Evolutionary conservation across 2,329 filamentous ascomycete species (phyloP).

Genomic region (Botrytis byssoidea): DNA sequence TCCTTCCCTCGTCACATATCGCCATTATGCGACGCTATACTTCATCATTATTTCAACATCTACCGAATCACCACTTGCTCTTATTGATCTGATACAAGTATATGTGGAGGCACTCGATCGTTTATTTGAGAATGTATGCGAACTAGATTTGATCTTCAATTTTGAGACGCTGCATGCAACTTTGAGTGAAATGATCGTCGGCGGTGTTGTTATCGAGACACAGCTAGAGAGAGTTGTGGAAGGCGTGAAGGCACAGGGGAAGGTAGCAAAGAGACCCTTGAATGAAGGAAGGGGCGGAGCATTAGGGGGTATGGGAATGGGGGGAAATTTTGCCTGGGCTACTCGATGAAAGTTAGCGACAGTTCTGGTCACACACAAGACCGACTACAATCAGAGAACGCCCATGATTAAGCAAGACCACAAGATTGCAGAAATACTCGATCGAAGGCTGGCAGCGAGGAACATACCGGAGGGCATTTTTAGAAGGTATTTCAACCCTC

Average conservation of each 20-base stretch:
- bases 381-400: background rate
- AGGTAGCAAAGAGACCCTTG: conserved; percentile 74
- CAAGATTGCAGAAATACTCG: background rate
- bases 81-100: conserved; percentile 96
- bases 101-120: conserved; percentile 95
- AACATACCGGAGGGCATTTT: background rate
- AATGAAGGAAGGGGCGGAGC: conserved; percentile 61
- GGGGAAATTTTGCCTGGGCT: conserved; percentile 39
- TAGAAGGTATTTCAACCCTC: background rate
- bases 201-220: conserved; percentile 92
- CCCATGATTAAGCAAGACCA: background rate
- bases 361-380: background rate
- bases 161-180: conserved; percentile 95
- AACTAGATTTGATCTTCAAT: conserved; percentile 96
- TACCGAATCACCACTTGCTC: conserved; percentile 89
- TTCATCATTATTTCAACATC: conserved; percentile 98
- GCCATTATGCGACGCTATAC: conserved; percentile 96
- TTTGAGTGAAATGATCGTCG: conserved; percentile 90
- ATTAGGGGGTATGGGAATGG: conserved; percentile 42
- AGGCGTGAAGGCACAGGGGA: conserved; percentile 75
- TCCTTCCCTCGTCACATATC: conserved; percentile 93
- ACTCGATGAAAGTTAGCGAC: conserved; percentile 31
- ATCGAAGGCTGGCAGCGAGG: background rate
- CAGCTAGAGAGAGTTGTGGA: conserved; percentile 84
- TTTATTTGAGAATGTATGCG: conserved; percentile 97